Evolutionary conservation across 257 asterid species (phyloP), one percentile per base, ranked within the genome.

Genomic region (Cinchona pubescens): DNA sequence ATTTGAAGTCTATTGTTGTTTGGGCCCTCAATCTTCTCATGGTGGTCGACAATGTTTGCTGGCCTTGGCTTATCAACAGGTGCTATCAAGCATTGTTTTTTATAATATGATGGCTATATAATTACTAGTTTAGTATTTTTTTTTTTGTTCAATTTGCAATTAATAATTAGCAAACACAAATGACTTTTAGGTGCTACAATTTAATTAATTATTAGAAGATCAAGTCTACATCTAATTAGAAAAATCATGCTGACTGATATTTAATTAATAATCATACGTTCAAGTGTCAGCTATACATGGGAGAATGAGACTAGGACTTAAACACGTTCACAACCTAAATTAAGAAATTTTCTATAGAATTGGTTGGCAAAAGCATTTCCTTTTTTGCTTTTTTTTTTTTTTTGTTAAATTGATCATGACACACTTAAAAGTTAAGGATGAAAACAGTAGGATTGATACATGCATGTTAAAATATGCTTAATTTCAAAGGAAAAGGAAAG

Each of bases 31-130:
- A 74, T 74, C 14, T 74, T 46, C 29, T 30, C 69, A 38, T 40
- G 69, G 76, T 62, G 78, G 71, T 74, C 63, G 72, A 74, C 63
- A 74, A 48, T 29, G 67, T 63, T 75, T 75, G 72, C 72, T 51
- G 78, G 65, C 53, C 30, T 34, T 21, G 61, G 25, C 21, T 48
- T n/a, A 46, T 35, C 65, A 63, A 3, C 37, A 40, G 67, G 29
- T 63, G 48, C 78, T 14, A n/a, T 75, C 72, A n/a, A 55, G 15
- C 61, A 62, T 14, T 23, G 7, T 71, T 29, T 43, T 40, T 58
- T 42, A 2, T 72, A 30, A 2, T 27, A 29, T 30, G 45, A 18
- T 34, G 45, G 27, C 43, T 63, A 29, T 16, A 63, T 61, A n/a
- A n/a, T n/a, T n/a, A 30, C 42, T 30, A 61, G 11, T 40, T 61